These are phyloP conservation scores for Geotrichum australiense DNA, from an alignment of 1,139 yeast genomes.

Conservation along the genomic window DNA sequence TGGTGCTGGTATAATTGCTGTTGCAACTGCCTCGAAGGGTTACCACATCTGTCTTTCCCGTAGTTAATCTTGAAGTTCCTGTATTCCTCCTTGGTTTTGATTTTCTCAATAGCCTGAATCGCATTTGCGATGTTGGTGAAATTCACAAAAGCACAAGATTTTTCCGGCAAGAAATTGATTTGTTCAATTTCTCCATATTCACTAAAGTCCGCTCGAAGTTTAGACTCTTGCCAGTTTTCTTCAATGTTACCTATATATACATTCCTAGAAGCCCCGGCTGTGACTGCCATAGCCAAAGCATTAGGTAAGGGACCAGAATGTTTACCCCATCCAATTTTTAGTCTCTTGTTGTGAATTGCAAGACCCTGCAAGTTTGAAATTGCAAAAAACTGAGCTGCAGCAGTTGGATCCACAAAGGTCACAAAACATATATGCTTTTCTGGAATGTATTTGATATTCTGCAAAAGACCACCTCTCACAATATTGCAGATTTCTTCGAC, in stretches of 20 bases:
- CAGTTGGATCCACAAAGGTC: conserved; percentile 83
- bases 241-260: conserved; percentile 74
- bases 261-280: conserved; percentile 91
- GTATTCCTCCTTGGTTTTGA: conserved; percentile 45
- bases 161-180: conserved; percentile 75
- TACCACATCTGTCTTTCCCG: conserved; percentile 95
- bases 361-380: conserved; percentile 78
- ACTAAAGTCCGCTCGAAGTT: conserved; percentile 65
- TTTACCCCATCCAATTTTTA: conserved; percentile 95
- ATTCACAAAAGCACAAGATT: conserved; percentile 87
- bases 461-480: conserved; percentile 87
- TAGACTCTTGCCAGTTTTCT: conserved; percentile 49
- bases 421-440: conserved; percentile 87
- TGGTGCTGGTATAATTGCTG: conserved; percentile 8
- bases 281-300: conserved; percentile 74
- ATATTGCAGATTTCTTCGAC: conserved; percentile 91
- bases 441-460: conserved; percentile 50
- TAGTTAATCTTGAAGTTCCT: conserved; percentile 61
- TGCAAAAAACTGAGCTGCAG: conserved; percentile 91
- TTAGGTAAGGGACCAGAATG: conserved; percentile 87
- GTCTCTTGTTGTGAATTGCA: conserved; percentile 68
- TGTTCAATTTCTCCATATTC: conserved; percentile 92
- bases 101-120: conserved; percentile 70
- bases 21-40: conserved; percentile 36
- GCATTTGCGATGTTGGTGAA: conserved; percentile 84